Percentiles rank a stretch among this genome's conserved stretches.
Conservation (phyloP, 306 rosid species). For the Dicorynia guianensis region DNA sequence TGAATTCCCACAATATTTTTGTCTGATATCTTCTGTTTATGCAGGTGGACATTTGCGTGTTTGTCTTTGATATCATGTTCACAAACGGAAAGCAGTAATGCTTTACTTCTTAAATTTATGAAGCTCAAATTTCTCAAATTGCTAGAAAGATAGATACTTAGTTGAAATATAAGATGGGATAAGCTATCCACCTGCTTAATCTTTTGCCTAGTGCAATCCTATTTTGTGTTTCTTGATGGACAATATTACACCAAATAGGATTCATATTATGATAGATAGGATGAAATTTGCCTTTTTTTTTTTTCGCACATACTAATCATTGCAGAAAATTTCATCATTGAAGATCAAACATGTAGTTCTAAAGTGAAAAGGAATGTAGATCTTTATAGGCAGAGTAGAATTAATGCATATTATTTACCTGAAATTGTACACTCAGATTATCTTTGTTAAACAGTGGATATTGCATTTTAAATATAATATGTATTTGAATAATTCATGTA, state of each 20-base stretch:
- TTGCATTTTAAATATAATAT: constrained; percentile 26
- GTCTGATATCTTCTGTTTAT: constrained; percentile 43
- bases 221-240: neutral
- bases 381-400: constrained; percentile 19
- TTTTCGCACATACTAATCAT: neutral
- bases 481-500: constrained; percentile 44
- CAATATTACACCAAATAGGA: constrained; percentile 16
- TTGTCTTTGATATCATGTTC: constrained; percentile 90
- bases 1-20: constrained; percentile 33
- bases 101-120: constrained; percentile 32
- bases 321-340: constrained; percentile 7
- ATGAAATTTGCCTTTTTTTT: constrained; percentile 16
- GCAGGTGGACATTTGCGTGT: constrained; percentile 90
- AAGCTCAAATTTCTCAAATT: neutral
- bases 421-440: neutral
- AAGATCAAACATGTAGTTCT: constrained; percentile 31
- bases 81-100: constrained; percentile 83
- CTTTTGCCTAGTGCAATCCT: constrained; percentile 2
- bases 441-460: constrained; percentile 31
- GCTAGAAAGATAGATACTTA: neutral
- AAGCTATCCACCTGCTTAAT: constrained; percentile 6
- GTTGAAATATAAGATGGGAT: constrained; percentile 31
- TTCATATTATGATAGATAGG: neutral
- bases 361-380: constrained; percentile 19
- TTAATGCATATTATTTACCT: neutral